Evolutionary conservation across 257 asterid species (phyloP), one percentile per base, ranked within the genome.

Genomic region (Salvia hispanica): DNA sequence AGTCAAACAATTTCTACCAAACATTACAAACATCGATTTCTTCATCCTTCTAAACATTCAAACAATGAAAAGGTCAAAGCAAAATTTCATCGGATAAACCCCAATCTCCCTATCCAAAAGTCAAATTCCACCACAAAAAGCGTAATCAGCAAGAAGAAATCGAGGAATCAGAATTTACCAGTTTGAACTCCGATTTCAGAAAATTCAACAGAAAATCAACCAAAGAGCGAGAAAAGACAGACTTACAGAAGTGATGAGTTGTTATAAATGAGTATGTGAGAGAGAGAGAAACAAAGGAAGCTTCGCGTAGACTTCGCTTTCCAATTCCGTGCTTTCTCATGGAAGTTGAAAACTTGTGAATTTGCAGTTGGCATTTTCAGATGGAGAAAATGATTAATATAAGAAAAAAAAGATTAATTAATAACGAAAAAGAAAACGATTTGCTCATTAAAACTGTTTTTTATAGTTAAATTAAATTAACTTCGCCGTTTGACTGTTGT

Each of bases 271-370:
- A 25, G 31, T 25, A 25, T 25, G 31, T 25, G 31, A 25, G 31
- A 44, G 56, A 69, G 64, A 42, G 16, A 44, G 70, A 58, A 59
- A 64, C 60, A 37, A 60, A 62, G 78, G 88, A 82, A 85, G 73
- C 61, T 85, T 85, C 86, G 71, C 48, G 78, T 74, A 69, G 77
- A 73, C 77, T 74, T 79, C 79, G 12, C 10, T 34, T 65, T 61
- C 36, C 43, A 18, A 9, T 18, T 70, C 37, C 51, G 55, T 21
- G 25, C 25, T 21, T 25, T 25, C 44, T 12, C 33, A 51, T 25
- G 68, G 55, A 50, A 45, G 45, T 47, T 67, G 77, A 51, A 60
- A 66, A 65, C 59, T 36, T 52, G 77, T 58, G 69, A 57, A 56
- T 51, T 53, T 67, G 73, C 78, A 58, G 66, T 58, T 77, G 76